A percentile compares a stretch with the other conserved stretches of the same genome.
phyloP scores from a whole-genome alignment of 345 rosid genomes.

The Toxicodendron radicans region DNA sequence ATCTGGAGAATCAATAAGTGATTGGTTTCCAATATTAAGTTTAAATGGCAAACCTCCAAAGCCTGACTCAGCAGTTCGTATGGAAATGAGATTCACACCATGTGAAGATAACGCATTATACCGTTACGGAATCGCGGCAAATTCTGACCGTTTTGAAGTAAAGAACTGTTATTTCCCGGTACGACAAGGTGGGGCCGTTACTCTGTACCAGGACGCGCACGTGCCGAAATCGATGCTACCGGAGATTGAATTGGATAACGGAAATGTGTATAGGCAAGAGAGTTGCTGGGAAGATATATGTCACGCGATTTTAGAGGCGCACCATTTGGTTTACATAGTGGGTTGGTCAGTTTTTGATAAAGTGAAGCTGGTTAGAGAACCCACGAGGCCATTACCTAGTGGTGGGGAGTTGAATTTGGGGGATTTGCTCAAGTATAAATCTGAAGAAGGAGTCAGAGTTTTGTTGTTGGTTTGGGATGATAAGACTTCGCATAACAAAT shows the following conservation, averaged over 20 bases:
- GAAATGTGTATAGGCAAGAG: slow-evolving; percentile 43
- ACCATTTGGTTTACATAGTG: slow-evolving; percentile 68
- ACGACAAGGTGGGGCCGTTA: slow-evolving; percentile 58
- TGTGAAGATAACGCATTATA: slow-evolving; percentile 50
- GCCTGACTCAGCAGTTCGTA: slow-evolving; percentile 54
- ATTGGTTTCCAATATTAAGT: slow-evolving; percentile 67
- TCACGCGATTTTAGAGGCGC: slow-evolving; percentile 81
- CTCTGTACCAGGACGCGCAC: slow-evolving; percentile 86
- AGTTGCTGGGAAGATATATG: slow-evolving; percentile 94
- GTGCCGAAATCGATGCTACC: slow-evolving; percentile 47
- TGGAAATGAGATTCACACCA: slow-evolving; percentile 55
- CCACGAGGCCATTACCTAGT: slow-evolving; percentile 50
- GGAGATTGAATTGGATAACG: slow-evolving; percentile 60
- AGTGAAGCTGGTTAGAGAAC: slow-evolving; percentile 72
- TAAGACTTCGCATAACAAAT: slow-evolving; percentile 79
- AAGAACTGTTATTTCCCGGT: slow-evolving; percentile 66
- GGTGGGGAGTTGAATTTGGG: slow-evolving; percentile 72
- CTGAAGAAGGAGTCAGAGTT: slow-evolving; percentile 86
- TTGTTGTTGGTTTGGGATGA: slow-evolving; percentile 90
- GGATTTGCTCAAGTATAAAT: slow-evolving; percentile 74
- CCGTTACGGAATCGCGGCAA: slow-evolving; percentile 42
- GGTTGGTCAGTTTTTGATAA: slow-evolving; percentile 90
- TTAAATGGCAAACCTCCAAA: slow-evolving; percentile 63
- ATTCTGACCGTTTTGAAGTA: slow-evolving; percentile 36
- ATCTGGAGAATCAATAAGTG: slow-evolving; percentile 49